These are phyloP conservation scores for Phytophthora sp. DNA, from an alignment of 352 stramenopile genomes.

Conservation along the genomic window DNA sequence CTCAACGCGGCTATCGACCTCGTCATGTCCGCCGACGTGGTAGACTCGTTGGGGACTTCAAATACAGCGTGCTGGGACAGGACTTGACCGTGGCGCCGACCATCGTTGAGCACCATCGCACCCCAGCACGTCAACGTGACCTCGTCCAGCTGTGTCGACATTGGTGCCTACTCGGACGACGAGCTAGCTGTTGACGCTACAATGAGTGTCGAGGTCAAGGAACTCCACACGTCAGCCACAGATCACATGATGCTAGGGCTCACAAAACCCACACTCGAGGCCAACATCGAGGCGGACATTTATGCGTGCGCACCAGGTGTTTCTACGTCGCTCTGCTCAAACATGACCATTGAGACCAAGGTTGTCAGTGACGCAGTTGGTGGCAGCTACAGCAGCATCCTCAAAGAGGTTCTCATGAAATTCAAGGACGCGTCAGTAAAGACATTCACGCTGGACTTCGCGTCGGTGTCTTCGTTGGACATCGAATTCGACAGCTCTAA, in stretches of 20 bases:
- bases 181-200: constrained; percentile 34
- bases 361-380: constrained; percentile 12
- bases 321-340: constrained; percentile 38
- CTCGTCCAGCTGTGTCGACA: constrained; percentile 29
- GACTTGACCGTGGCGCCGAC: constrained; percentile 48
- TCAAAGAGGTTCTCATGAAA: constrained; percentile 41
- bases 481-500: constrained; percentile 46
- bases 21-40: constrained; percentile 7
- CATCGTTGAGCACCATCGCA: constrained; percentile 44
- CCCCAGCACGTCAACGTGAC: constrained; percentile 47
- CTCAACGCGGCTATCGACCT: constrained; percentile 47
- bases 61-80: constrained; percentile 37
- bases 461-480: constrained; percentile 45
- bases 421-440: constrained; percentile 38
- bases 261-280: constrained; percentile 28
- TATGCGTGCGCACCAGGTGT: constrained; percentile 28
- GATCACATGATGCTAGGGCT: constrained; percentile 34
- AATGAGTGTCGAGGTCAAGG: constrained; percentile 35
- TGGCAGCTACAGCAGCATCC: constrained; percentile 30
- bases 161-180: constrained; percentile 41
- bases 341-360: constrained; percentile 49
- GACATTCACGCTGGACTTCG: constrained; percentile 39
- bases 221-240: constrained; percentile 35
- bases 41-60: constrained; percentile 37
- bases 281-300: constrained; percentile 38